phyloP scores from a whole-genome alignment of 768 basidiomycete species.

The Pholiota molesta region DNA sequence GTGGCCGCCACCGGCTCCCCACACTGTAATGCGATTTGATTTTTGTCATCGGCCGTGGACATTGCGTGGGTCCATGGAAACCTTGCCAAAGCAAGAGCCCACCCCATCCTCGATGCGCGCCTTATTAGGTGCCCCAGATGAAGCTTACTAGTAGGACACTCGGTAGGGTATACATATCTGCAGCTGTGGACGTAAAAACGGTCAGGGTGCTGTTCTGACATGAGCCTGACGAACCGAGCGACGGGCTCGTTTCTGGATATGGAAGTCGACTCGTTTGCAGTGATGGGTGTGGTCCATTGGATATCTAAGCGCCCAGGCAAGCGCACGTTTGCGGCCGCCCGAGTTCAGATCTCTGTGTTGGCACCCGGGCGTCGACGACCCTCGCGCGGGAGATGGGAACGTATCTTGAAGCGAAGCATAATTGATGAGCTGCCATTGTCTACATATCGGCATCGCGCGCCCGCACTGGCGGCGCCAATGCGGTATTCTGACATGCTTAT shows the following conservation, averaged over 20 bases:
- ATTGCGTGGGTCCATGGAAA: no score
- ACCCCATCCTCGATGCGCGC: no score
- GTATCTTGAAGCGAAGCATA: background rate
- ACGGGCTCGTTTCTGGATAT: background rate
- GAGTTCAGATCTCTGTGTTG: no score
- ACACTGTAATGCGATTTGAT: background rate
- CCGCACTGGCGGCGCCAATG: background rate
- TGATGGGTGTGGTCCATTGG: background rate
- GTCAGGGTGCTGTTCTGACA: background rate
- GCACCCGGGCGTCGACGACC: no score
- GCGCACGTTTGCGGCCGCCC: background rate
- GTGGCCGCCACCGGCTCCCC: background rate
- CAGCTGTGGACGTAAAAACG: background rate
- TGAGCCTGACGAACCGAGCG: background rate
- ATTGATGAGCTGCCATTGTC: background rate
- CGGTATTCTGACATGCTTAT: background rate
- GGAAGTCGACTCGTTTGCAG: background rate
- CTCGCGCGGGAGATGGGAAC: no score
- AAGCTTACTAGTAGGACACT: no score
- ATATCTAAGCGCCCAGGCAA: conserved; percentile 1
- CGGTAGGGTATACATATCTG: background rate
- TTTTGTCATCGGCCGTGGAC: no score
- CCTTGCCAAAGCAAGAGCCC: no score
- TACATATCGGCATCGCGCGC: background rate
- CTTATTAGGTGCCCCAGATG: background rate